Conservation (phyloP, 208 protist genomes). For the Leishmania gerbilli region DNA sequence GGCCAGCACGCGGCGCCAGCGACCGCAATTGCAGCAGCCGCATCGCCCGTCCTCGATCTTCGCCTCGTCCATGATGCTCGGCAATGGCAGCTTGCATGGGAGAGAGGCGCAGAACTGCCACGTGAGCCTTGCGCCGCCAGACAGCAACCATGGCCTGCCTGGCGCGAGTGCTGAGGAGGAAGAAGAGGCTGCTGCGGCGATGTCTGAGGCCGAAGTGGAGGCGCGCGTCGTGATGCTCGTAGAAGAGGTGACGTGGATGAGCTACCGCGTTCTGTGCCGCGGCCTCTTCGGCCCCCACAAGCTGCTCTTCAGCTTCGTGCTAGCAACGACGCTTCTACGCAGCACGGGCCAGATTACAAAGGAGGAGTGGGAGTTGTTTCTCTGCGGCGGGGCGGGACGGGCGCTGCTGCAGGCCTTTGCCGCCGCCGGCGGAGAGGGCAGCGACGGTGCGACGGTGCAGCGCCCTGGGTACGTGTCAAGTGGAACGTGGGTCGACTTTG, state of each 20-base stretch:
- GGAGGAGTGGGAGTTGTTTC: slow-evolving; percentile 87
- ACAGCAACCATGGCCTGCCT: background rate
- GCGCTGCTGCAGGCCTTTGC: slow-evolving; percentile 29
- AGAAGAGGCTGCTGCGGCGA: slow-evolving; percentile 15
- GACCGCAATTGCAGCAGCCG: background rate
- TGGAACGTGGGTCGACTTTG: slow-evolving; percentile 93
- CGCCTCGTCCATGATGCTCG: background rate
- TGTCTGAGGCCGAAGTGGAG: slow-evolving; percentile 42
- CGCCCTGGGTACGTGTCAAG: slow-evolving; percentile 87
- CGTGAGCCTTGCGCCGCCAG: background rate
- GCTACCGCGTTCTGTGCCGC: slow-evolving; percentile 93
- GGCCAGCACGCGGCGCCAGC: slow-evolving; percentile 44
- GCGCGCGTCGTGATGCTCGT: slow-evolving; percentile 73
- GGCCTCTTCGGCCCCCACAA: slow-evolving; percentile 96
- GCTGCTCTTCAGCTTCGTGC: slow-evolving; percentile 93
- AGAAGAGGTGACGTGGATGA: slow-evolving; percentile 78
- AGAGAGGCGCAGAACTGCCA: slow-evolving; percentile 1
- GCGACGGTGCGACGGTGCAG: slow-evolving; percentile 27
- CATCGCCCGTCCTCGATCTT: slow-evolving; percentile 18
- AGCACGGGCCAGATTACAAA: slow-evolving; percentile 51
- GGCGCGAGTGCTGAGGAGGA: slow-evolving; percentile 16
- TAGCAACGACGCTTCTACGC: slow-evolving; percentile 82
- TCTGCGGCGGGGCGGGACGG: slow-evolving; percentile 76
- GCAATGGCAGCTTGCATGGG: background rate
- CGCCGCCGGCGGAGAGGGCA: slow-evolving; percentile 21